Percentiles rank a stretch among this genome's conserved stretches.
Conservation (phyloP, 2,329 filamentous ascomycete species). For the Chrysosporium keratinophilum region DNA sequence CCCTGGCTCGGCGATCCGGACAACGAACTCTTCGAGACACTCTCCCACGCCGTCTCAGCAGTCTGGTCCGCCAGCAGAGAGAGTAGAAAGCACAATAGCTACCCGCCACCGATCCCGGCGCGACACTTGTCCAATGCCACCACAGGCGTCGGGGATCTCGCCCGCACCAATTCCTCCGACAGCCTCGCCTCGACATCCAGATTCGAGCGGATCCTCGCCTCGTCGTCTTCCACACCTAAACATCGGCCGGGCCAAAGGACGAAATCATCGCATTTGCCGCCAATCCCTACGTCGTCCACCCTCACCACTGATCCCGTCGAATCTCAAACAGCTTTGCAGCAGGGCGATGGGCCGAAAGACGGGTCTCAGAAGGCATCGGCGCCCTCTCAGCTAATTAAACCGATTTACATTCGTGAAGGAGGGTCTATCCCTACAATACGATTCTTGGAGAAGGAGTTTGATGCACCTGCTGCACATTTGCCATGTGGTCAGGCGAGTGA, state of each 20-base stretch:
- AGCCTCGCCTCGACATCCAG: conserved; percentile 29
- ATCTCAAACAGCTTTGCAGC: not conserved
- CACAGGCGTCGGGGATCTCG: conserved; percentile 17
- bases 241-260: not conserved
- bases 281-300: conserved; percentile 13
- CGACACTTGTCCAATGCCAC: conserved; percentile 14
- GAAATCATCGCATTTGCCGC: conserved; percentile 2
- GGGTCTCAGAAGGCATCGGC: conserved; percentile 12
- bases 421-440: conserved; percentile 90
- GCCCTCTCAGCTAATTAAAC: conserved; percentile 29
- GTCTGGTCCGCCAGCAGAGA: conserved; percentile 55
- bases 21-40: conserved; percentile 80
- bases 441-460: conserved; percentile 89
- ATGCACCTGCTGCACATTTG: conserved; percentile 79
- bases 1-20: conserved; percentile 90
- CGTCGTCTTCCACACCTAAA: conserved; percentile 17
- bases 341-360: conserved; percentile 15
- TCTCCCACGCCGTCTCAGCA: conserved; percentile 73
- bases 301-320: conserved; percentile 9
- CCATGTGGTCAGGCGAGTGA: conserved; percentile 94
- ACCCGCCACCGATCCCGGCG: conserved; percentile 23
- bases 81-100: conserved; percentile 25
- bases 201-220: conserved; percentile 32
- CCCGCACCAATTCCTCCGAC: conserved; percentile 30
- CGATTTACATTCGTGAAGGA: conserved; percentile 89